Evolutionary conservation across 2,329 filamentous ascomycete species (phyloP).

Genomic region (Leptoxyphium fumago): DNA sequence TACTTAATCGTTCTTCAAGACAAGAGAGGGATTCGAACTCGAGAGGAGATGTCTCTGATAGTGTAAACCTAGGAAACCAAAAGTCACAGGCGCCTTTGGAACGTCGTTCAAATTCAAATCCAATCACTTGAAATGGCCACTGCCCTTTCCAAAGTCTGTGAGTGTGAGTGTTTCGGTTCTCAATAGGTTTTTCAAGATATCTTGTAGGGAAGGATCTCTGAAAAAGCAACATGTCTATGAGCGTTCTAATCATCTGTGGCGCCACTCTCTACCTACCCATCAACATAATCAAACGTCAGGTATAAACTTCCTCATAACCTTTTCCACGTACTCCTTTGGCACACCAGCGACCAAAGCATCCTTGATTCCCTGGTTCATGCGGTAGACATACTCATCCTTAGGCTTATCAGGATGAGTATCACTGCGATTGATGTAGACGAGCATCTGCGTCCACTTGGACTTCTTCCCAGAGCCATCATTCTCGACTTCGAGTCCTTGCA

Average conservation of each 20-base stretch:
- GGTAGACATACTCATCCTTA: constrained; percentile 42
- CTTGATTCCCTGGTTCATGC: constrained; percentile 49
- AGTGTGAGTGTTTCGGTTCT: no score
- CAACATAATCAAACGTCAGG: constrained; percentile 14
- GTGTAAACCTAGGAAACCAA: no score
- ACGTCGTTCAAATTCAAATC: no score
- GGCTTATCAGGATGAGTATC: constrained; percentile 27
- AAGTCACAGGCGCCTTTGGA: no score
- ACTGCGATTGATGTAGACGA: constrained; percentile 46
- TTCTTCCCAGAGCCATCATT: neutral
- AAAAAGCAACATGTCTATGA: neutral
- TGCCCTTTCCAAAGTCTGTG: no score
- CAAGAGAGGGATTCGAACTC: no score
- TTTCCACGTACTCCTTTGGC: constrained; percentile 39
- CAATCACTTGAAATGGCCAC: no score
- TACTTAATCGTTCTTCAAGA: no score
- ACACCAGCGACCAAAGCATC: constrained; percentile 43
- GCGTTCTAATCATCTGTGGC: neutral
- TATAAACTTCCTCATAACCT: constrained; percentile 39
- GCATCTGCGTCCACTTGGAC: constrained; percentile 20
- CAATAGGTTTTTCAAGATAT: no score
- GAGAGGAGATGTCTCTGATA: no score
- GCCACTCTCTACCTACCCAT: constrained; percentile 1
- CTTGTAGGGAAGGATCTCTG: no score
- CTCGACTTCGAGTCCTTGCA: neutral